Base-by-base conservation (phyloP, 768 basidiomycete genomes). In the Tremella fuciformis region DNA sequence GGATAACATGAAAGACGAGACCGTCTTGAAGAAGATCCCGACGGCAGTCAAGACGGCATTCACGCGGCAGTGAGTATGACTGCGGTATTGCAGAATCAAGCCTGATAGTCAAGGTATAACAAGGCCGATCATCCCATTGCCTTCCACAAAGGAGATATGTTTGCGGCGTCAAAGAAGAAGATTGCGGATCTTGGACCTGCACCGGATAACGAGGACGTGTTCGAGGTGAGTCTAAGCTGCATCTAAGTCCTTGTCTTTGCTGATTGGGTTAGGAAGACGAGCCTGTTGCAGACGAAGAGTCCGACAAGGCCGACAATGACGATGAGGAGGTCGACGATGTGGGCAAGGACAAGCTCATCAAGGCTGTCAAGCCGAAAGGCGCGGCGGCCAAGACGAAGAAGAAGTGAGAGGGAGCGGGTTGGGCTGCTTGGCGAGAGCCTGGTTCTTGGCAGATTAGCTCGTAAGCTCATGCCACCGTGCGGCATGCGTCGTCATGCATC, bases 141-240 rank as follows among this genome's bases (percentile, higher is more conserved):
- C 0, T 98, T 94, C 83, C 85, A 97, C 77, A 93, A 91, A 68
- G 89, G 87, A 13, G 75, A 76, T 2, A 80, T 82, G 61, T 74
- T 75, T 21, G 88, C 91, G 62, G 78, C 90, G 8, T 88, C 88
- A 16, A 90, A 88, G 73, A 93, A 91, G 83, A 93, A 88, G 68
- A 80, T 93, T 39, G 83, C 84, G 1, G 78, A 77, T 44, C 62
- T 52, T 8, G 88, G 85, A 2, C 83, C 88, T 3, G 84, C 84
- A 9, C 91, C 94, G 0, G 94, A 98, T 78, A 81, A 91, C 18
- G 94, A 97, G 73, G 94, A 98, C 51, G 92, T 86, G 0, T 88
- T 71, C 65, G 41, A 65, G 59, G 50, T 69, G 62, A 18, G 86
- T 84, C 26, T 90, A 76, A 1, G n/a, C n/a, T n/a, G n/a, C n/a